Evolutionary conservation across 768 basidiomycete species (phyloP).

Genomic region (Fistulinella prunicolor): DNA sequence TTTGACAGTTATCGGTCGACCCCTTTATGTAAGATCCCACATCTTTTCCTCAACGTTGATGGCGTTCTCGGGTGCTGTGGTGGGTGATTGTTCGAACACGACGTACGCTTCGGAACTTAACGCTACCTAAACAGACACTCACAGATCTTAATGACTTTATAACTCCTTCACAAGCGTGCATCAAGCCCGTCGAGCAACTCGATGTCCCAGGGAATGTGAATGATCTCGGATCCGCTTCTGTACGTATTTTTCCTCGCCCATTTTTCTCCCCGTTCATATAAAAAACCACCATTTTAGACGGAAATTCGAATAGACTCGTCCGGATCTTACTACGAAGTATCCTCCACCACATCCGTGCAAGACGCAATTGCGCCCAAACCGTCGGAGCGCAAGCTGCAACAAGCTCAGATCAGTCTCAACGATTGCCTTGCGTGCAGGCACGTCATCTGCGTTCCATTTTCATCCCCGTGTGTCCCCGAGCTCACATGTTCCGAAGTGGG

Average conservation of each 20-base stretch:
- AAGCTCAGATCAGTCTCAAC: slow-evolving; percentile 94
- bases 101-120: slow-evolving; percentile 6
- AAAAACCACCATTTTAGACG: slow-evolving; percentile 50
- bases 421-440: slow-evolving; percentile 98
- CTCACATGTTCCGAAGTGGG: slow-evolving; percentile 52
- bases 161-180: slow-evolving; percentile 93
- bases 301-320: slow-evolving; percentile 86
- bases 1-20: neutral
- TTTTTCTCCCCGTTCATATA: slow-evolving; percentile 2
- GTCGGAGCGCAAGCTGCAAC: slow-evolving; percentile 65
- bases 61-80: slow-evolving; percentile 87
- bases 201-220: slow-evolving; percentile 40
- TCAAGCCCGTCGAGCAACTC: slow-evolving; percentile 81
- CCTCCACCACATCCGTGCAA: slow-evolving; percentile 29
- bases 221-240: slow-evolving; percentile 43
- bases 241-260: slow-evolving; percentile 22
- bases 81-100: slow-evolving; percentile 32
- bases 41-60: slow-evolving; percentile 39
- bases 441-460: slow-evolving; percentile 23
- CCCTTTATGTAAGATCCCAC: neutral
- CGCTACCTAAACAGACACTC: slow-evolving; percentile 54
- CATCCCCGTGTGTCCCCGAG: neutral
- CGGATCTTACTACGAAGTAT: slow-evolving; percentile 87
- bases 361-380: slow-evolving; percentile 22
- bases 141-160: slow-evolving; percentile 98